phyloP scores from a whole-genome alignment of 2,329 filamentous ascomycete genomes.

The Aureobasidium namibiae region DNA sequence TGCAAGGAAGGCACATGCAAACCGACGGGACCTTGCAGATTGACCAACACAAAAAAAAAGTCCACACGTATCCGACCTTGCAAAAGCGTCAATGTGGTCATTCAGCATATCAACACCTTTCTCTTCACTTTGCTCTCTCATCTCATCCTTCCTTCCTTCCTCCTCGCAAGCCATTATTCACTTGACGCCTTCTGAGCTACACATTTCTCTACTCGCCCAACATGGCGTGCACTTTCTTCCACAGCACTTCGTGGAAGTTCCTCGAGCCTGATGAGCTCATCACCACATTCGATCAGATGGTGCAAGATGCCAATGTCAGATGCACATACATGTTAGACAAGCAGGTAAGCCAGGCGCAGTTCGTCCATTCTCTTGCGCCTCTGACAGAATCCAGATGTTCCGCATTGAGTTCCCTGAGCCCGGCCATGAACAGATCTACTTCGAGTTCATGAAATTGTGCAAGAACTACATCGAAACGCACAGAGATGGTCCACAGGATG shows the following conservation, averaged over 20 bases:
- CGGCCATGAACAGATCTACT: neutral
- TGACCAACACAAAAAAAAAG: neutral
- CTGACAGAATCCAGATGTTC: neutral
- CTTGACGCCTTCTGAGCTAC: neutral
- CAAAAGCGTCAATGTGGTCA: neutral
- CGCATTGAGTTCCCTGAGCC: neutral
- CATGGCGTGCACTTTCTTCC: conserved; percentile 22
- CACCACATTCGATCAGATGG: conserved; percentile 18
- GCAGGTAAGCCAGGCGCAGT: neutral
- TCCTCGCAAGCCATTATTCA: neutral
- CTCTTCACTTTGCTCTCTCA: neutral
- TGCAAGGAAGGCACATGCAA: neutral
- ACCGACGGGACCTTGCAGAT: neutral
- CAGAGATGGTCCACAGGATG: neutral
- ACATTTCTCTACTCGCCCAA: neutral
- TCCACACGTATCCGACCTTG: no score
- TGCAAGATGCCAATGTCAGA: conserved; percentile 5
- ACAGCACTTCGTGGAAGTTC: conserved; percentile 23
- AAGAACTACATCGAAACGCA: neutral
- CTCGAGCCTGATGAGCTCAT: conserved; percentile 17
- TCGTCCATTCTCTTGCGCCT: neutral
- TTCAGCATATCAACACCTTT: neutral
- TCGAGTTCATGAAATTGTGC: neutral
- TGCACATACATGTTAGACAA: conserved; percentile 4
- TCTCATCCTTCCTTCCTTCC: neutral